These are phyloP conservation scores for Penstemon eatonii DNA, from an alignment of 257 asterid species.

Conservation along the genomic window DNA sequence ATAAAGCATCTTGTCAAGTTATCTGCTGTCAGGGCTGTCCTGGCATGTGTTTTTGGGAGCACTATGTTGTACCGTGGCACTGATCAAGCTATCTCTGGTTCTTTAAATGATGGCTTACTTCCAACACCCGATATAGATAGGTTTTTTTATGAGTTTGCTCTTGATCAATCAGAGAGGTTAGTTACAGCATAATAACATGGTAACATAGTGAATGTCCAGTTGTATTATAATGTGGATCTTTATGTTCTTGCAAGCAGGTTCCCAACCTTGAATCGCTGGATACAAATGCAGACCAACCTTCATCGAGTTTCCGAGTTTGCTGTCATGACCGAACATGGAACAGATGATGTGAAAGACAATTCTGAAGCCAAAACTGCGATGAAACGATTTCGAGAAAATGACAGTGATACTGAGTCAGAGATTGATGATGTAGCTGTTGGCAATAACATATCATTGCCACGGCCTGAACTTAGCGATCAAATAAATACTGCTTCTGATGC, in stretches of 20 bases:
- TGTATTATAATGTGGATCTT: conserved; percentile 28
- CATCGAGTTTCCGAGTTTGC: conserved; percentile 96
- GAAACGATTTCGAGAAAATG: conserved; percentile 86
- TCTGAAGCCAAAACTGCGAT: conserved; percentile 51
- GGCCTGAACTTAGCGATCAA: conserved; percentile 60
- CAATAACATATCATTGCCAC: conserved; percentile 42
- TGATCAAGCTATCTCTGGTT: conserved; percentile 66
- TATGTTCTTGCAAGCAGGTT: conserved; percentile 55
- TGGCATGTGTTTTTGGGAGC: conserved; percentile 98
- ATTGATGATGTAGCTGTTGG: conserved; percentile 66
- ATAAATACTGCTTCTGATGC: conserved; percentile 47
- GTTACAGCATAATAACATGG: conserved; percentile 31
- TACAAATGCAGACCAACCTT: conserved; percentile 94
- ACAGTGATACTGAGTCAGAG: conserved; percentile 87
- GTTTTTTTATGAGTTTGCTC: conserved; percentile 83
- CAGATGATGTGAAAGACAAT: conserved; percentile 46
- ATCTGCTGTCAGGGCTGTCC: conserved; percentile 93
- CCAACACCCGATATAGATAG: conserved; percentile 77
- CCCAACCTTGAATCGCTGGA: conserved; percentile 97
- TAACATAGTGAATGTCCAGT: conserved; percentile 26
- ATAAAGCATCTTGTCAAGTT: conserved; percentile 90
- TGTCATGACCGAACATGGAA: conserved; percentile 64
- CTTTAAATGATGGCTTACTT: conserved; percentile 61
- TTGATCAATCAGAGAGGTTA: conserved; percentile 97
- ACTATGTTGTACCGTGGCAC: conserved; percentile 76